phyloP scores from a whole-genome alignment of 495 filamentous ascomycete species.

The Penicillium robsamsonii region DNA sequence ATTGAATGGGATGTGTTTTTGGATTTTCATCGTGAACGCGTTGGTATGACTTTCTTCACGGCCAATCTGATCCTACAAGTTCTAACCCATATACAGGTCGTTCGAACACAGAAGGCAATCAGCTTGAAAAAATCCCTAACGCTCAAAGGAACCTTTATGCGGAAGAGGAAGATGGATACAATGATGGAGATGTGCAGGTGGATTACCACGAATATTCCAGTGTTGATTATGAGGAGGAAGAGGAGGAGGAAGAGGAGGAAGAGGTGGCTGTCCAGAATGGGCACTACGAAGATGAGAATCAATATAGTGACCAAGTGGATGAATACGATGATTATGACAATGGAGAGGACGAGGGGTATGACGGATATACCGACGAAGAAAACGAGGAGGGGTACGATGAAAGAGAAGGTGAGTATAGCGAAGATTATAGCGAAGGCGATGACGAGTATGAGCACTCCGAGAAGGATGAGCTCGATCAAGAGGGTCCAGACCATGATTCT shows the following conservation, averaged over 20 bases:
- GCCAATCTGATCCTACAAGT: not conserved
- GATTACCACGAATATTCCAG: not conserved
- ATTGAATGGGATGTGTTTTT: not conserved
- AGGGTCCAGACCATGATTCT: not conserved
- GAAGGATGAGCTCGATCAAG: not conserved
- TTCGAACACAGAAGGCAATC: not conserved
- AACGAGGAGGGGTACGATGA: not conserved
- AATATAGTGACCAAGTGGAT: slow-evolving; percentile 1
- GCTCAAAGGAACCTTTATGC: not conserved
- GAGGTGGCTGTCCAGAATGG: not conserved
- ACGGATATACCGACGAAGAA: not conserved
- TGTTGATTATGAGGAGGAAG: not conserved
- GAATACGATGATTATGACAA: not conserved
- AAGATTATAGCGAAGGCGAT: too few species aligned
- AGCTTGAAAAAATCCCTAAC: not conserved
- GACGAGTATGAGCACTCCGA: too few species aligned
- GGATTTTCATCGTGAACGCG: slow-evolving; percentile 1
- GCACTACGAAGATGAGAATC: not conserved
- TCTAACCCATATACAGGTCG: slow-evolving; percentile 1
- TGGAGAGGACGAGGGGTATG: not conserved
- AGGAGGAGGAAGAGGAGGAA: not conserved
- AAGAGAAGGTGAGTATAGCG: not conserved
- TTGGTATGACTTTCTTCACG: not conserved
- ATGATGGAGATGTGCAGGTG: not conserved
- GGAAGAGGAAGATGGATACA: not conserved